Percentiles rank a stretch among this genome's conserved stretches.
Evolutionary conservation across 495 filamentous ascomycete species (phyloP).

Genomic region (Lineolata rhizophorae): DNA sequence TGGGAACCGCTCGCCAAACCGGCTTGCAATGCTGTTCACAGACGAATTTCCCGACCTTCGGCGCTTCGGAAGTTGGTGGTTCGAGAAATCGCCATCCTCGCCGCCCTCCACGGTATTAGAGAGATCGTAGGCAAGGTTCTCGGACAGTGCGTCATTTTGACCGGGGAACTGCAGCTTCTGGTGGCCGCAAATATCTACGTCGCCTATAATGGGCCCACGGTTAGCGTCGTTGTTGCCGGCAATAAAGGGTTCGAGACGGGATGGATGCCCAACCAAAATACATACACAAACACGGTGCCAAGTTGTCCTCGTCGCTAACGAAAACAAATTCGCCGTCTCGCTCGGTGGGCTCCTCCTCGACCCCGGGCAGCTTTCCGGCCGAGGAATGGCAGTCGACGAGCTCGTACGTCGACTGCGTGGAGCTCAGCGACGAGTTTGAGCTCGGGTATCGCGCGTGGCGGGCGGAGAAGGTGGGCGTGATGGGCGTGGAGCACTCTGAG

Average conservation of each 20-base stretch:
- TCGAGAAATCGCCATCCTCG: slow-evolving; percentile 21
- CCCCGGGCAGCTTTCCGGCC: slow-evolving; percentile 11
- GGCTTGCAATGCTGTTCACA: slow-evolving; percentile 38
- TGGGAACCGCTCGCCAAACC: slow-evolving; percentile 48
- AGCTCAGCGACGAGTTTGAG: slow-evolving; percentile 38
- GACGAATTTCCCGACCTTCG: slow-evolving; percentile 34
- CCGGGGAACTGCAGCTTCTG: too few species aligned
- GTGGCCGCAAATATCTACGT: too few species aligned
- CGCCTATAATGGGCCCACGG: too few species aligned
- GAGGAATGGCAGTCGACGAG: slow-evolving; percentile 7
- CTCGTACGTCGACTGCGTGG: slow-evolving; percentile 26
- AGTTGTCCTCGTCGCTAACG: background rate
- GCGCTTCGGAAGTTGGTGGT: background rate
- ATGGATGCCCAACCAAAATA: too few species aligned
- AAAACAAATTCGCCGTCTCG: slow-evolving; percentile 3
- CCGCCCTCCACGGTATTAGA: slow-evolving; percentile 16
- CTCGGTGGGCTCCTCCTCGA: slow-evolving; percentile 14
- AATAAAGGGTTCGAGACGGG: too few species aligned
- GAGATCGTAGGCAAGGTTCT: slow-evolving; percentile 6
- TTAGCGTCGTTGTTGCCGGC: too few species aligned
- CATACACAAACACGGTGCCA: background rate
- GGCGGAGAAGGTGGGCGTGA: slow-evolving; percentile 35
- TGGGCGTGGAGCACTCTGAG: slow-evolving; percentile 35
- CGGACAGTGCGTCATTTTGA: too few species aligned
- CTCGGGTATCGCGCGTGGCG: slow-evolving; percentile 37